These are phyloP conservation scores for Candolleomyces efflorescens DNA, from an alignment of 768 basidiomycete species.

Conservation along the genomic window DNA sequence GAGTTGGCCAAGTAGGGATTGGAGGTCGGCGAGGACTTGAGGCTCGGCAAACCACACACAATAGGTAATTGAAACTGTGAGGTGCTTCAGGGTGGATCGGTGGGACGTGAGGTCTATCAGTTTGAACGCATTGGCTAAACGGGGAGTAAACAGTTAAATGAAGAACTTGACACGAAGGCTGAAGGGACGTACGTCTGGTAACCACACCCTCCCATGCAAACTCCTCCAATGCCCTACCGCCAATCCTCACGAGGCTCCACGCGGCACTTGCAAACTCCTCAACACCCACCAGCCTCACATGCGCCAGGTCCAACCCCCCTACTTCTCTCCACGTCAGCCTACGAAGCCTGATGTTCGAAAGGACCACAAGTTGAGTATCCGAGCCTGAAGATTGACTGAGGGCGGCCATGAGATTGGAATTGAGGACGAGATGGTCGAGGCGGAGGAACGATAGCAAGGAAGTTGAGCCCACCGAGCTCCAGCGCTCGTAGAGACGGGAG, in stretches of 20 bases:
- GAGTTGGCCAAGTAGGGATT: not conserved
- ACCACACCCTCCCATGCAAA: slow-evolving; percentile 1
- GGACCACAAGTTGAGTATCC: not conserved
- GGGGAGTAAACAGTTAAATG: not conserved
- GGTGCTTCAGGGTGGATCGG: not conserved
- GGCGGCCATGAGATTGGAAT: not conserved
- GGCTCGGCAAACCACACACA: not conserved
- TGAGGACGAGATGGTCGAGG: not conserved
- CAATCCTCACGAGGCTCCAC: not conserved
- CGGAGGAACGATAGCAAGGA: not conserved
- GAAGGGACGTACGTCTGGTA: not conserved
- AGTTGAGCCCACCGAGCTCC: not conserved
- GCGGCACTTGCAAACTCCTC: not conserved
- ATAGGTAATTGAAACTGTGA: not conserved
- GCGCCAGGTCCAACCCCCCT: not conserved
- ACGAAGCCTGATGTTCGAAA: not conserved
- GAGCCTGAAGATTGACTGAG: not conserved
- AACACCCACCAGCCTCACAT: not conserved
- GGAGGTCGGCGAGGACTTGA: slow-evolving; percentile 1
- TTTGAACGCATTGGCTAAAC: not conserved
- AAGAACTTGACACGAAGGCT: not conserved
- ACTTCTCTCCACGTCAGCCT: not conserved
- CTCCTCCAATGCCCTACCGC: not conserved
- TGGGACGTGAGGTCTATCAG: not conserved
- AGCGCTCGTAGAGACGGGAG: not conserved